phyloP scores from a whole-genome alignment of 345 rosid genomes.

The Linum trigynum region DNA sequence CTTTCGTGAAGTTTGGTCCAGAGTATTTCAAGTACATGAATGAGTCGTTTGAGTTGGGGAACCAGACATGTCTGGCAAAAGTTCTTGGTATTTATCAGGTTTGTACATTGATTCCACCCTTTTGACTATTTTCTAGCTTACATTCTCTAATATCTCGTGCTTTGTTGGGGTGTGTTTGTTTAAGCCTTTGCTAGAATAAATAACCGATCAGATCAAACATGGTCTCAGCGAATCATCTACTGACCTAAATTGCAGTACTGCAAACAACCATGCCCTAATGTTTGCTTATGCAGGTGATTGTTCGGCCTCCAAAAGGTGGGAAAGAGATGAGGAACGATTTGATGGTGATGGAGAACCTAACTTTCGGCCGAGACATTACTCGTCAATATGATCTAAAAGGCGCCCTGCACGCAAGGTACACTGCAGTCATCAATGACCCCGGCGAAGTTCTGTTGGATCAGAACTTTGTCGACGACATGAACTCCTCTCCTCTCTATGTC shows the following conservation, averaged over 20 bases:
- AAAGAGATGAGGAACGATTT: conserved; percentile 75
- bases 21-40: conserved; percentile 77
- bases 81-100: conserved; percentile 96
- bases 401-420: conserved; percentile 62
- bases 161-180: not conserved
- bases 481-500: conserved; percentile 70
- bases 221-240: conserved; percentile 39
- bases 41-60: conserved; percentile 56
- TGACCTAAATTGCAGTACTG: not conserved
- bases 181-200: not conserved
- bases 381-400: conserved; percentile 96
- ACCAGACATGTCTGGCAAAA: conserved; percentile 92
- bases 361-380: conserved; percentile 51
- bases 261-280: not conserved
- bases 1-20: conserved; percentile 71
- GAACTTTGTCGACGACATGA: conserved; percentile 90
- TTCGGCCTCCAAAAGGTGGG: conserved; percentile 63
- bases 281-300: conserved; percentile 46
- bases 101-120: conserved; percentile 8
- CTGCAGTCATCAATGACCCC: conserved; percentile 40
- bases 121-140: not conserved
- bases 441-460: conserved; percentile 85
- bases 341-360: conserved; percentile 96
- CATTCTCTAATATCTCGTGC: not conserved
- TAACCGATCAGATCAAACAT: conserved; percentile 2